Base-by-base conservation (phyloP, 257 asterid species). In the Ocimum tenuiflorum region DNA sequence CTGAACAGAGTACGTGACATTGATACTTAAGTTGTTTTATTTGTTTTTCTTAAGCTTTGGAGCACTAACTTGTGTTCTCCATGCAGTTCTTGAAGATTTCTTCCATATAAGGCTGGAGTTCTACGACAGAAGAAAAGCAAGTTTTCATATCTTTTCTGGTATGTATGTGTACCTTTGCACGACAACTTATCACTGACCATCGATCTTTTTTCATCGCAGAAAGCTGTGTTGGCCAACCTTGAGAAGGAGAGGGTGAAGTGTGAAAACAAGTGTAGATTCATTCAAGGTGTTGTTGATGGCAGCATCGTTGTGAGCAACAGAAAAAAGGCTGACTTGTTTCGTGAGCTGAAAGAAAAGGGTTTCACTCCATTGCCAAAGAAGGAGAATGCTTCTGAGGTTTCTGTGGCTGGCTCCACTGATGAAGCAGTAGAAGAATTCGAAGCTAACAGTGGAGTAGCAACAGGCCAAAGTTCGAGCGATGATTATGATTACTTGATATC, bases 51-150 rank as follows among this genome's bases (percentile, higher is more conserved):
- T 53, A 11, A 8, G 24, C 20, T 4, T 17, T 7, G 3, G 12
- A n/a, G n/a, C 29, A 55, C 75, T 76, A n/a, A 58, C 31, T 53
- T 71, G 12, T 65, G 55, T 71, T 59, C 38, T 76, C 23, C 33
- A 15, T 81, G 83, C 89, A 94, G 99, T 94, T 80, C 86, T 94
- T 29, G 97, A 90, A 75, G 99, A 94, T 17, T 94, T 94, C 74
- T 94, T 79, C 66, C 47, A 77, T 53, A 27, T 88, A 62, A 85
- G 99, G 85, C 88, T 90, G 6, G 95, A 88, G 38, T 83, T 67
- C 61, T 94, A 94, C 57, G 95, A 85, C 60, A 90, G 85, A 70
- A 79, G 97, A 67, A 94, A 90, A 87, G 99, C 57, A 82, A 73
- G 81, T 75, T 67, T 38, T 60, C 14, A 65, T 33, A 22, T 12